Evolutionary conservation across 2,329 filamentous ascomycete species (phyloP).

Genomic region (Coleophoma cylindrospora): DNA sequence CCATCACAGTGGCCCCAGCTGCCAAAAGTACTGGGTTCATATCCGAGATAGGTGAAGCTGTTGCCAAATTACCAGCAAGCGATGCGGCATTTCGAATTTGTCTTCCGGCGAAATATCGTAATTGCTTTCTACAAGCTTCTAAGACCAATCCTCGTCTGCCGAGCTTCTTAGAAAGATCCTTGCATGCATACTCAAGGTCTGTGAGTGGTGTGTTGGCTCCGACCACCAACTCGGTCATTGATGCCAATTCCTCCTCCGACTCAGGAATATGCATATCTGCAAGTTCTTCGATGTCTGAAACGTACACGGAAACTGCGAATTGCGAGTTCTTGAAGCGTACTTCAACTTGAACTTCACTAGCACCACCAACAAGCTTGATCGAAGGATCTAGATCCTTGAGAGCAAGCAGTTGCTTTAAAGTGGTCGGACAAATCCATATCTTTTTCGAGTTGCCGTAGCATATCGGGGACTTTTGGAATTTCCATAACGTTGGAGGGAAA

Average conservation of each 20-base stretch:
- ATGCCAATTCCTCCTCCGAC: slow-evolving; percentile 59
- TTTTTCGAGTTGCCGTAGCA: slow-evolving; percentile 90
- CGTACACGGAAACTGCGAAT: slow-evolving; percentile 83
- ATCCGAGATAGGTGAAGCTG: slow-evolving; percentile 94
- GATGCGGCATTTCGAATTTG: slow-evolving; percentile 98
- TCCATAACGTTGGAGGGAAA: slow-evolving; percentile 78
- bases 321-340: slow-evolving; percentile 93
- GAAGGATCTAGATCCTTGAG: slow-evolving; percentile 80
- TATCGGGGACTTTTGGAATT: slow-evolving; percentile 73
- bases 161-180: slow-evolving; percentile 31
- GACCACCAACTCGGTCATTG: slow-evolving; percentile 36
- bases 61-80: slow-evolving; percentile 88
- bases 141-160: slow-evolving; percentile 51
- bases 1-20: slow-evolving; percentile 72
- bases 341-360: slow-evolving; percentile 94
- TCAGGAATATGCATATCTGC: slow-evolving; percentile 73
- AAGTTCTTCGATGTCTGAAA: slow-evolving; percentile 86
- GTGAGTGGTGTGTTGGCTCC: slow-evolving; percentile 89
- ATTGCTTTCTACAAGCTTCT: slow-evolving; percentile 69
- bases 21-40: slow-evolving; percentile 92
- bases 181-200: slow-evolving; percentile 66
- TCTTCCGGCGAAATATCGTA: slow-evolving; percentile 89
- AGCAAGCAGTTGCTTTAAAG: slow-evolving; percentile 76
- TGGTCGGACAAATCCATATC: slow-evolving; percentile 84
- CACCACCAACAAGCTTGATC: slow-evolving; percentile 89